These are phyloP conservation scores for Alternaria hordeiaustralica DNA, from an alignment of 2,329 filamentous ascomycete species.

Conservation along the genomic window DNA sequence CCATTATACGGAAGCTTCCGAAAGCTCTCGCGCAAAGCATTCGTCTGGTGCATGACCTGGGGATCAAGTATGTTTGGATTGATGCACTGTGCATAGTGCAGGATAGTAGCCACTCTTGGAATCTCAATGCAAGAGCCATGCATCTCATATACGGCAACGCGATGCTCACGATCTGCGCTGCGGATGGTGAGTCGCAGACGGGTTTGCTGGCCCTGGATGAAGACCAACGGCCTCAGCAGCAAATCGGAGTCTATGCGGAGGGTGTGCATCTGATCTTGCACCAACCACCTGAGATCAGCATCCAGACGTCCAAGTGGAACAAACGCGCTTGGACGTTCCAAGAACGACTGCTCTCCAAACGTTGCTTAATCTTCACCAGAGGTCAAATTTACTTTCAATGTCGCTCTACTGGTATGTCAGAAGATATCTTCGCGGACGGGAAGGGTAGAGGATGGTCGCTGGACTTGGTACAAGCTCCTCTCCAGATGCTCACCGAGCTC, in stretches of 20 bases:
- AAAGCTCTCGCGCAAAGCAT: not conserved
- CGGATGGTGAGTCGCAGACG: not conserved
- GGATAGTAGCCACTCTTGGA: not conserved
- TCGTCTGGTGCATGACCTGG: not conserved
- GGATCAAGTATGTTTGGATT: not conserved
- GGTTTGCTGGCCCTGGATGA: not conserved
- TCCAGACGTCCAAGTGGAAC: not conserved
- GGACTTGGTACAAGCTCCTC: not conserved
- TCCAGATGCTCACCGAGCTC: not conserved
- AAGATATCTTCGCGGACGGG: not conserved
- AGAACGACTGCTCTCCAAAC: not conserved
- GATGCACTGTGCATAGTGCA: not conserved
- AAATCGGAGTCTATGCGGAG: not conserved
- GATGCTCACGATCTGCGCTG: not conserved
- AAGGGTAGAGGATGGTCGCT: not conserved
- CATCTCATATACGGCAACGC: not conserved
- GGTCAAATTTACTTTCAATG: not conserved
- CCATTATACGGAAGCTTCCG: rapidly evolving
- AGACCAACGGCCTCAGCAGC: not conserved
- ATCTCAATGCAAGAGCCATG: not conserved
- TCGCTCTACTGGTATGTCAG: not conserved
- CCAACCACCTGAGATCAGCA: not conserved
- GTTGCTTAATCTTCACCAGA: not conserved
- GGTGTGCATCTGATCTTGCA: not conserved
- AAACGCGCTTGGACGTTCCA: not conserved